Evolutionary conservation across 1,139 yeast species (phyloP), one percentile per base, ranked within the genome.

Genomic region (Yamadazyma taylorii): DNA sequence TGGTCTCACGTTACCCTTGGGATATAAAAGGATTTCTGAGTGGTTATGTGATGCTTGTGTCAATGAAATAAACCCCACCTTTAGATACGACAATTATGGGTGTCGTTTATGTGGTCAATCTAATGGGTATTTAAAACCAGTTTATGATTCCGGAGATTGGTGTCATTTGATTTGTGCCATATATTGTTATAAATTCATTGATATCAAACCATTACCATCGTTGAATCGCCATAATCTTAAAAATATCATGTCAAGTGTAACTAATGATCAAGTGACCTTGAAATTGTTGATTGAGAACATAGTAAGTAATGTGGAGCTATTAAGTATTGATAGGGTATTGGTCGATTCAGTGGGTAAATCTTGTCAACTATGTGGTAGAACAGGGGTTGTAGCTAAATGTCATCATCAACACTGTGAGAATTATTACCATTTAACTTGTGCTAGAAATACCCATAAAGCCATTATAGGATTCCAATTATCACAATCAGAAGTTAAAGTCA

Each of bases 41-140:
- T 90, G 97, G 97, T 60, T 74, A 24, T 90, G 97, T 61, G 96
- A 88, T 51, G 73, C 82, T 2, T 90, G 97, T 54, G 65, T 79
- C 3, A 89, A 89, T 52, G 84, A 81, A 37, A 56, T 79, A 37
- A 73, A 77, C 41, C 92, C 94, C 0, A 51, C 71, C 6, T 66
- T 72, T 24, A 19, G 17, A 12, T 74, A 82, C 11, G 73, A 83
- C 0, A 64, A 70, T 13, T 85, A 86, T 53, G 59, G 73, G 2
- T 90, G 97, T 55, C 64, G 69, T 11, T 54, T 89, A 22, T 90
- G 97, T 56, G 72, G 78, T 28, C 73, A 78, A 0, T 63, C 73
- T 34, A 81, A 77, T 0, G 92, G 85, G 46, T 88, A 80, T 30
- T 59, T 89, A 49, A 86, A 85, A 51, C 74, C 88, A n/a, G 80